These are phyloP conservation scores for Dioszegia hungarica DNA, from an alignment of 768 basidiomycete species.

Conservation along the genomic window DNA sequence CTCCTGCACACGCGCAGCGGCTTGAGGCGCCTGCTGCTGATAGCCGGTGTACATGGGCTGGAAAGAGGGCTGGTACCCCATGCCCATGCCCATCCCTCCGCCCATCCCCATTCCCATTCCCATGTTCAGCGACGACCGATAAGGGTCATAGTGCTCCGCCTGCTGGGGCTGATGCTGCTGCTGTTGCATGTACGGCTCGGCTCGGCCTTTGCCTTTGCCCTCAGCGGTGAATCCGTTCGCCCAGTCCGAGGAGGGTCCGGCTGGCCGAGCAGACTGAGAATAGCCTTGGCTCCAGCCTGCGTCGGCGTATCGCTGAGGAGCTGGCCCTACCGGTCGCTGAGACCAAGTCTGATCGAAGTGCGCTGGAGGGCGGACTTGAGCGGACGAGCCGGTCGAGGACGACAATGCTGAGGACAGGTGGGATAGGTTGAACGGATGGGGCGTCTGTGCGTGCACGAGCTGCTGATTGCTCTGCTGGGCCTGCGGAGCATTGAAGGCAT, in stretches of 20 bases:
- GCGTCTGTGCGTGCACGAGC: slow-evolving; percentile 20
- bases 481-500: not conserved
- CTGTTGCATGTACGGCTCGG: slow-evolving; percentile 31
- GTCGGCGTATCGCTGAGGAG: not conserved
- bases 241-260: not conserved
- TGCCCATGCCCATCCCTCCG: not conserved
- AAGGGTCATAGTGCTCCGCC: not conserved
- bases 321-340: slow-evolving; percentile 16
- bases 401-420: slow-evolving; percentile 28
- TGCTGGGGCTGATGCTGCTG: not conserved
- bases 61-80: slow-evolving; percentile 14
- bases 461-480: not conserved
- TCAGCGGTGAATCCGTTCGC: slow-evolving; percentile 50
- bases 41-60: slow-evolving; percentile 18
- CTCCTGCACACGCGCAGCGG: not conserved
- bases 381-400: slow-evolving; percentile 1
- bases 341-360: slow-evolving; percentile 28
- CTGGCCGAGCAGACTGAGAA: not conserved
- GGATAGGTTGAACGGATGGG: slow-evolving; percentile 38
- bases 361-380: slow-evolving; percentile 16
- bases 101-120: not conserved
- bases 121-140: not conserved
- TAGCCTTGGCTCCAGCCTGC: not conserved
- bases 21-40: not conserved
- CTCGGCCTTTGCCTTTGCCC: slow-evolving; percentile 71